Base-by-base conservation (phyloP, 192 early-diverging fungal genomes). In the Umbelopsis vinacea region DNA sequence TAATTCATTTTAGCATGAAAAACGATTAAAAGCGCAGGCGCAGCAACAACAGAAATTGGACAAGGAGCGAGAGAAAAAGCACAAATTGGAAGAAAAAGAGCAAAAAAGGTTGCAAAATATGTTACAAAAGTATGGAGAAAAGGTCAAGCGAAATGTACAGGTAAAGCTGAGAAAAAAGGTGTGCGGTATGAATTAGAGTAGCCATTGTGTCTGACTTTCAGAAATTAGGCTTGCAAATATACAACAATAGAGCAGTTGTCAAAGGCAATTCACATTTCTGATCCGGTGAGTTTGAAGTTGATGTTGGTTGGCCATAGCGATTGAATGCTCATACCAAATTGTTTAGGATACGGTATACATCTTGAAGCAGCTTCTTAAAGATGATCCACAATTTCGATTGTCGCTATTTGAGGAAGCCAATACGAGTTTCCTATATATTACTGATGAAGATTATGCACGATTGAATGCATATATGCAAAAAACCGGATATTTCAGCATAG, bases 41-140 rank as follows among this genome's bases (percentile, higher is more conserved):
- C 57, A 48, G 23, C 40, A 74, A 14, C 54, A 53, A 26, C 52
- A 69, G 14, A 69, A 45, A 22, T 26, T 69, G 35, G 29, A 70
- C 22, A 47, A 67, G 23, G 74, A 70, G 26, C 10, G 48, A 8
- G 24, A 40, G 22, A 35, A 70, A 9, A 67, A 45, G 37, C 22
- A 43, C 17, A 74, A 75, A 26, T 40, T 37, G 40, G 54, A 66
- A 48, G 69, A 70, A 38, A 69, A 70, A 52, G 72, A 73, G n/a
- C 17, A 33, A 21, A 69, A 69, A 29, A 40, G 63, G 17, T 63
- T 54, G 71, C 47, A 71, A 37, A 37, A 33, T 45, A 50, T 52
- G 21, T 73, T 69, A 68, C 46, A 47, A 71, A 73, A 70, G 46
- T 74, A 68, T 19, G 43, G 40, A 22, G 45, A 70, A 22, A 69